phyloP scores from a whole-genome alignment of 176 grass and related monocot species.

The Bonia amplexicaulis region DNA sequence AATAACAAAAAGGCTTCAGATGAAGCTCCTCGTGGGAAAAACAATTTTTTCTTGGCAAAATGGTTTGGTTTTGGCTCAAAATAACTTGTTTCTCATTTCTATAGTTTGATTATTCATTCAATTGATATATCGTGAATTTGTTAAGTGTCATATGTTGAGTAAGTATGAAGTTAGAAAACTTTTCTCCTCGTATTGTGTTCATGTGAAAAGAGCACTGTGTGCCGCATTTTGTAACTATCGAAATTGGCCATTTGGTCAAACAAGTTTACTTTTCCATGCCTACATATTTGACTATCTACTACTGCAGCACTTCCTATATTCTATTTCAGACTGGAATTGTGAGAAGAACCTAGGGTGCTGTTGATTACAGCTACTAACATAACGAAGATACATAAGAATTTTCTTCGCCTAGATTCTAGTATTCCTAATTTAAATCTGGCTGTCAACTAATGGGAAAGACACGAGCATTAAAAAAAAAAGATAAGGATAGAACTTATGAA shows the following conservation, averaged over 20 bases:
- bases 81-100: conserved; percentile 1
- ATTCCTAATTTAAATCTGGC: neutral
- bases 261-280: conserved; percentile 32
- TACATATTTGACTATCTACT: conserved; percentile 1
- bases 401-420: neutral
- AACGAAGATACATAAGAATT: neutral
- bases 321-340: neutral
- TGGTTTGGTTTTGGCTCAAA: conserved; percentile 71
- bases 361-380: neutral
- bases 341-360: neutral
- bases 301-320: neutral
- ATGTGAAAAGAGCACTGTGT: neutral
- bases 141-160: neutral
- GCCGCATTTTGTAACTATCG: neutral
- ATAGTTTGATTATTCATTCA: conserved; percentile 6
- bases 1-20: no score
- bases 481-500: neutral
- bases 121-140: neutral
- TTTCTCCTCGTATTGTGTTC: neutral
- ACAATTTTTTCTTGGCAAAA: conserved; percentile 52
- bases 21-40: conserved; percentile 43
- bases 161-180: neutral
- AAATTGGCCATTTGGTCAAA: neutral
- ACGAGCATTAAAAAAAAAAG: conserved; percentile 8
- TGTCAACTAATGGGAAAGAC: neutral